Conservation (phyloP, 208 protist genomes). For the Trypanosoma platydactyli region DNA sequence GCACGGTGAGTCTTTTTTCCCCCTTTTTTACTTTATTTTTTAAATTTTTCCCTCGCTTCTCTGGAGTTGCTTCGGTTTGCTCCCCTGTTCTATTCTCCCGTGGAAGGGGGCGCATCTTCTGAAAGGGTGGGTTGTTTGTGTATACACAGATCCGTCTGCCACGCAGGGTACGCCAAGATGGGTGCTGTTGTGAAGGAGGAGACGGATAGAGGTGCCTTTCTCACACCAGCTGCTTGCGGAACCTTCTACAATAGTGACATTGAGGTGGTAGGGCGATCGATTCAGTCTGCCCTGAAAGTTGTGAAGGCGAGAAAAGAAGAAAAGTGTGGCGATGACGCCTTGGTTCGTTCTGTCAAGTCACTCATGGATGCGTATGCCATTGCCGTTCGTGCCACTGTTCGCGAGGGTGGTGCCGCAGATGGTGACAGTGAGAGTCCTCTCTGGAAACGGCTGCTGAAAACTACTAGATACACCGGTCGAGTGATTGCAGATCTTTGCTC, state of each 20-base stretch:
- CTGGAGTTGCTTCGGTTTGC: background rate
- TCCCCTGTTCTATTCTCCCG: slow-evolving; percentile 25
- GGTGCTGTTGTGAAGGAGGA: background rate
- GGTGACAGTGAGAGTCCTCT: background rate
- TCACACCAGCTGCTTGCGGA: background rate
- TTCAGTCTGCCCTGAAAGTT: background rate
- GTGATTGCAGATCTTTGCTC: slow-evolving; percentile 10
- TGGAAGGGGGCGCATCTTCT: too few relatives aligned
- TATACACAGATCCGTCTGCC: background rate
- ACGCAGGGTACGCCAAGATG: background rate
- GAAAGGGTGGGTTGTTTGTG: too few relatives aligned
- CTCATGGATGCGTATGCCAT: slow-evolving; percentile 5
- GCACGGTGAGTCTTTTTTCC: background rate
- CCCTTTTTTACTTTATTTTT: slow-evolving; percentile 5
- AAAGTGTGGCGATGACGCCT: background rate
- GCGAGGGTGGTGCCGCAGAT: background rate
- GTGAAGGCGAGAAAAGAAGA: background rate
- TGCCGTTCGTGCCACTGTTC: background rate
- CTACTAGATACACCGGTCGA: slow-evolving; percentile 4
- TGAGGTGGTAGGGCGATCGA: background rate
- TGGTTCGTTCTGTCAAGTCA: background rate
- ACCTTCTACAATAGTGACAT: slow-evolving; percentile 2
- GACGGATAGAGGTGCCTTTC: background rate
- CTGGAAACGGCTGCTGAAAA: slow-evolving; percentile 2
- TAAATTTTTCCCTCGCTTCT: background rate